Evolutionary conservation across 306 rosid species (phyloP).

Genomic region (Pueraria montana): DNA sequence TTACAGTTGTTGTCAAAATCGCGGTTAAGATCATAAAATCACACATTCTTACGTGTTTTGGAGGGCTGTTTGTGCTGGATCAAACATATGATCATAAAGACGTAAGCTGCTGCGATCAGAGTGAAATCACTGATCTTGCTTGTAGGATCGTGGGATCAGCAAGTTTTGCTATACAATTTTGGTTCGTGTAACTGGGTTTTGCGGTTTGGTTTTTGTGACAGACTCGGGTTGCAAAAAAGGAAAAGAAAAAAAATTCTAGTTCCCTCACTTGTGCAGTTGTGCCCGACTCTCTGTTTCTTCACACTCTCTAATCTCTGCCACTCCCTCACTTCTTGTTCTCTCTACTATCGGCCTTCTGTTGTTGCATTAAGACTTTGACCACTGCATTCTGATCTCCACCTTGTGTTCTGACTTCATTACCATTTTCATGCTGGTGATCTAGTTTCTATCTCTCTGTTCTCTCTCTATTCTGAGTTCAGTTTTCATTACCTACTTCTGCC

Average conservation of each 20-base stretch:
- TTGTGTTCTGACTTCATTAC: background rate
- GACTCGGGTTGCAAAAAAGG: background rate
- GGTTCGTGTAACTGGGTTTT: background rate
- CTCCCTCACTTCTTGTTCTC: background rate
- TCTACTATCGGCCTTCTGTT: background rate
- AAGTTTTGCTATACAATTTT: background rate
- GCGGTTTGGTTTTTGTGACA: background rate
- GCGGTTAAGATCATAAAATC: background rate
- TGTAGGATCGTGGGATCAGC: background rate
- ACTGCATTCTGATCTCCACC: background rate
- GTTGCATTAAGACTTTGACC: background rate
- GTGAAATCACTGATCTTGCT: background rate
- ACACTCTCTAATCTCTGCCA: background rate
- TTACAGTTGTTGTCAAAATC: background rate
- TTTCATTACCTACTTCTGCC: too few relatives aligned
- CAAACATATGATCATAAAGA: background rate
- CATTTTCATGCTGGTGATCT: background rate
- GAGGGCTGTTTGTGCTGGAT: background rate
- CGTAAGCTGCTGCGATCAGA: background rate
- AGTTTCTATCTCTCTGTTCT: background rate
- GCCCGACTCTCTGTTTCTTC: background rate
- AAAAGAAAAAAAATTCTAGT: background rate
- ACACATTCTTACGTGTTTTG: background rate
- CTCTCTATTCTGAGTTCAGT: background rate
- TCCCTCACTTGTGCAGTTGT: background rate